Evolutionary conservation across 345 rosid genomes (phyloP).

Genomic region (Eucalyptus decipiens): DNA sequence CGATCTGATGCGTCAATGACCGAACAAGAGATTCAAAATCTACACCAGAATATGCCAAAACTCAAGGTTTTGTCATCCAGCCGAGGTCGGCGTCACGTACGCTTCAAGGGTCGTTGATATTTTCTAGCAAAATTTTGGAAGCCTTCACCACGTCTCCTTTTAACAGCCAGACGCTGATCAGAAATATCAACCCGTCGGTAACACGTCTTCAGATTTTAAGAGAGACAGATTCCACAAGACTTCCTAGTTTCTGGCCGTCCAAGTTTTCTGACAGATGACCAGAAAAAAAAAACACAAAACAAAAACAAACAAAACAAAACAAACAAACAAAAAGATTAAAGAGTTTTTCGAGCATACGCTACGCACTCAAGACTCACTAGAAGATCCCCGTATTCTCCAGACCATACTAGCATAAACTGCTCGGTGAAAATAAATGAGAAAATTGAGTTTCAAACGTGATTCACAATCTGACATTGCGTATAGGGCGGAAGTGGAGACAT

Average conservation of each 20-base stretch:
- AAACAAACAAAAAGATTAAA: background rate
- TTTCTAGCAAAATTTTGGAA: background rate
- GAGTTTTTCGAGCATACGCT: background rate
- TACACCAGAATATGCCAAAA: background rate
- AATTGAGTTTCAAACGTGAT: background rate
- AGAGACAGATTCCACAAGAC: background rate
- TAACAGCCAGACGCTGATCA: background rate
- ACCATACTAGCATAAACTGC: background rate
- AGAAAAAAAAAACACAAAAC: background rate
- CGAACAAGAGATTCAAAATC: background rate
- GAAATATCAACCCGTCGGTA: background rate
- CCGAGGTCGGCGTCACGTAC: background rate
- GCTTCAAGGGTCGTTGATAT: background rate
- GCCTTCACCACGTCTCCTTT: background rate
- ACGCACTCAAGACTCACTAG: background rate
- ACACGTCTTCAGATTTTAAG: background rate
- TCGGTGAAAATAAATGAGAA: background rate
- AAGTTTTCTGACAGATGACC: background rate
- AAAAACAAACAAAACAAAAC: no score
- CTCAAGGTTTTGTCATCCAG: background rate
- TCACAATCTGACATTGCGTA: background rate
- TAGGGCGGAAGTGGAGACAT: background rate
- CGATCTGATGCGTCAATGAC: background rate
- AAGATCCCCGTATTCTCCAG: background rate
- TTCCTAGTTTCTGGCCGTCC: background rate